Conservation (phyloP, 305 asterid species). For the Plantago coronopus region DNA sequence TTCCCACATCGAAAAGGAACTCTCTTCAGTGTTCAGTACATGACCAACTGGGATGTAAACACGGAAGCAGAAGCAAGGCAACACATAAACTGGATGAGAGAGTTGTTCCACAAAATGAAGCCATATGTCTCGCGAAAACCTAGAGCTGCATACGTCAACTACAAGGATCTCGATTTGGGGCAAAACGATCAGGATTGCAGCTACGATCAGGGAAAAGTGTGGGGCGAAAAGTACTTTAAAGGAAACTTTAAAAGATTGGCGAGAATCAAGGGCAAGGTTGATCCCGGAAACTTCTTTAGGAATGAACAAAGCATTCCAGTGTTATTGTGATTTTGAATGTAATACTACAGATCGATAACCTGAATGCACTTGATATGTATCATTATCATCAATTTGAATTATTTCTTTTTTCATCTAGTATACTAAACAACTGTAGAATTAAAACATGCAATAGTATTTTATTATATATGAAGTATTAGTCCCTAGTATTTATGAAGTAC, state of each 20-base stretch:
- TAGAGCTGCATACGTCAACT: conserved; percentile 35
- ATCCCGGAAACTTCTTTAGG: conserved; percentile 38
- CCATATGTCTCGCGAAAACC: conserved; percentile 35
- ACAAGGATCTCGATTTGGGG: conserved; percentile 49
- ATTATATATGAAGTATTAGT: no score
- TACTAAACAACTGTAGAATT: no score
- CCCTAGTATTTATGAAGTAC: no score
- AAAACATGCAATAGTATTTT: no score
- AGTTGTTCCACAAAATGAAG: conserved; percentile 24
- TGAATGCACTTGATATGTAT: no score
- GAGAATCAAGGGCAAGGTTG: conserved; percentile 34
- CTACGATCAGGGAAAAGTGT: conserved; percentile 26
- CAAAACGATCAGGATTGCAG: conserved; percentile 21
- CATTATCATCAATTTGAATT: no score
- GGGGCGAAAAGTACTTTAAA: conserved; percentile 44
- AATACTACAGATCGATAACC: no score
- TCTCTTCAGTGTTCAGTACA: conserved; percentile 35
- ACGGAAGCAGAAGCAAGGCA: conserved; percentile 3
- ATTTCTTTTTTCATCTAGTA: no score
- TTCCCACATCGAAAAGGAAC: conserved; percentile 42
- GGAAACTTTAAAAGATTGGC: conserved; percentile 41
- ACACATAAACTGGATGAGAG: conserved; percentile 32
- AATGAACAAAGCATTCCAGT: conserved; percentile 46
- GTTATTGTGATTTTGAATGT: neutral
- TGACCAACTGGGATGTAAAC: conserved; percentile 29